phyloP scores from a whole-genome alignment of 1,139 yeast genomes.

The Yamadazyma dendronema region DNA sequence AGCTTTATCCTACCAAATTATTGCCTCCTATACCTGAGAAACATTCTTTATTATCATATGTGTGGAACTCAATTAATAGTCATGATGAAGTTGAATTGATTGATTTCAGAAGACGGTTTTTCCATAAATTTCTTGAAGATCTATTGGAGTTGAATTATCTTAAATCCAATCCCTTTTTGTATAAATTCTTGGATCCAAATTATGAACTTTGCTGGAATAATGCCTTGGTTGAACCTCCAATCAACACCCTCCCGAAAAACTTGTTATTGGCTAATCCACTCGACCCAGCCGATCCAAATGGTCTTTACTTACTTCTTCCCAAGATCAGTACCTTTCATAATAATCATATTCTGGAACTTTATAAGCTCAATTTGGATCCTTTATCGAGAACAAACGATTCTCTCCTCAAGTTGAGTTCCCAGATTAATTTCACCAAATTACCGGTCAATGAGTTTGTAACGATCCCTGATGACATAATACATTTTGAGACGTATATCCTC shows the following conservation, averaged over 20 bases:
- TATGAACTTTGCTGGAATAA: slow-evolving; percentile 48
- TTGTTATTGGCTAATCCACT: slow-evolving; percentile 44
- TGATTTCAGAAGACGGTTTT: slow-evolving; percentile 43
- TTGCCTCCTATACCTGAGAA: slow-evolving; percentile 62
- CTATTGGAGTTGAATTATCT: slow-evolving; percentile 24
- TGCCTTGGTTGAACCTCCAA: slow-evolving; percentile 49
- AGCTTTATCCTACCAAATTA: slow-evolving; percentile 48
- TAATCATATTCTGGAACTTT: slow-evolving; percentile 22
- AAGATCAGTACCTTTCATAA: slow-evolving; percentile 33
- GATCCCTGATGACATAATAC: slow-evolving; percentile 34
- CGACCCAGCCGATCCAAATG: slow-evolving; percentile 47
- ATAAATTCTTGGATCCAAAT: slow-evolving; percentile 48
- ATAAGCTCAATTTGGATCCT: slow-evolving; percentile 25
- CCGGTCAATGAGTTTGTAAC: slow-evolving; percentile 21
- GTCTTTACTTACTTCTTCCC: slow-evolving; percentile 43
- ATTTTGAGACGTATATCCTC: slow-evolving; percentile 36
- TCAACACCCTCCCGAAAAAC: slow-evolving; percentile 38
- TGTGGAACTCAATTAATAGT: slow-evolving; percentile 39
- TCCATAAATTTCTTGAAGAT: slow-evolving; percentile 37
- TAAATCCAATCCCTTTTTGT: slow-evolving; percentile 31
- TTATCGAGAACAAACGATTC: slow-evolving; percentile 39
- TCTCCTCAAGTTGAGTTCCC: slow-evolving; percentile 33
- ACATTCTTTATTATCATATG: slow-evolving; percentile 46
- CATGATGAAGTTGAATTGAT: slow-evolving; percentile 38
- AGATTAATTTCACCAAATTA: slow-evolving; percentile 32